Conservation (phyloP, 257 asterid species). For the Capsicum pubescens region DNA sequence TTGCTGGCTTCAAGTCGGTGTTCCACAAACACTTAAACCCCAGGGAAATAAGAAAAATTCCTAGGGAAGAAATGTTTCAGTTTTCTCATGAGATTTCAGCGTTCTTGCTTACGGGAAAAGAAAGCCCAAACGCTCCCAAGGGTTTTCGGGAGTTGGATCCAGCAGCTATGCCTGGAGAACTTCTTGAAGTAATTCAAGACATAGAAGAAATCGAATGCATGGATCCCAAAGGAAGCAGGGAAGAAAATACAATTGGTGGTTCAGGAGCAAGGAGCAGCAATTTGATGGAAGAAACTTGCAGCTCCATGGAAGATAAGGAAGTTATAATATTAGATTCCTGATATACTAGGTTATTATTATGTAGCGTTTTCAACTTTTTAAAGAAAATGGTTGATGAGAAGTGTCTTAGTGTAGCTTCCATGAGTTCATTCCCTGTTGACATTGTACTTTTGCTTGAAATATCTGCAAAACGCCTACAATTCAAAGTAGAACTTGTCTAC, state of each 20-base stretch:
- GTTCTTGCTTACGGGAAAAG: constrained; percentile 53
- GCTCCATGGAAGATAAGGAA: constrained; percentile 23
- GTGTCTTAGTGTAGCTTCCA: background rate
- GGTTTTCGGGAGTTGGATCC: constrained; percentile 73
- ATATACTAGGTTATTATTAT: background rate
- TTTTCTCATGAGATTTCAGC: constrained; percentile 82
- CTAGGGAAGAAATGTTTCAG: constrained; percentile 60
- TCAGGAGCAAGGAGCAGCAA: constrained; percentile 33
- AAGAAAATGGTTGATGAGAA: constrained; percentile 21
- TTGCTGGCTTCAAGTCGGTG: constrained; percentile 64
- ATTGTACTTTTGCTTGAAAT: constrained; percentile 22
- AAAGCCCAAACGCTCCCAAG: constrained; percentile 48
- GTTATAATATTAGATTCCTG: constrained; percentile 21
- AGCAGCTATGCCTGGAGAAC: constrained; percentile 60
- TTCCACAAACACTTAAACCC: constrained; percentile 63
- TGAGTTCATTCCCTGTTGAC: background rate
- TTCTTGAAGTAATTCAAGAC: constrained; percentile 56
- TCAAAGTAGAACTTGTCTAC: constrained; percentile 17
- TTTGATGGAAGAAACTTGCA: constrained; percentile 42
- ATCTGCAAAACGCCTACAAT: background rate
- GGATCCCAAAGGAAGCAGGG: constrained; percentile 44
- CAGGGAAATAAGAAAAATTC: constrained; percentile 59
- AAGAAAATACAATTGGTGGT: constrained; percentile 38
- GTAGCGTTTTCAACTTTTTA: background rate
- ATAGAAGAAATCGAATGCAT: constrained; percentile 42